Evolutionary conservation across 2,329 filamentous ascomycete genomes (phyloP), one percentile per base, ranked within the genome.

Genomic region (Chaetomium sp.): DNA sequence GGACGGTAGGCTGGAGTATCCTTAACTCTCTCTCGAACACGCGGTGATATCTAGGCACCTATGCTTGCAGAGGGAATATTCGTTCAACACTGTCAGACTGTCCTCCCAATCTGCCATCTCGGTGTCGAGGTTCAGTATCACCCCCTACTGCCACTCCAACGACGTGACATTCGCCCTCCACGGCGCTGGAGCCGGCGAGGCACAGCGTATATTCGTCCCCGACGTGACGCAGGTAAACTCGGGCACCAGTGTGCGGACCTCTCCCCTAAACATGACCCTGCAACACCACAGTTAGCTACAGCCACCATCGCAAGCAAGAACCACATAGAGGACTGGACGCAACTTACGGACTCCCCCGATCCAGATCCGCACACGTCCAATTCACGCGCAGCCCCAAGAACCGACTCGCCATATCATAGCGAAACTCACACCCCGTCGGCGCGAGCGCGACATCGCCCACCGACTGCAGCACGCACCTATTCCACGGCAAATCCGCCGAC

Each of bases 281-380:
- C 6, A 35, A n/a, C 27, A n/a, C 33, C 16, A 47, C 27, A 58
- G 33, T 51, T n/a, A 58, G 54, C 50, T n/a, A 56, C 19, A 3
- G 10, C 9, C 6, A 29, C 12, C 59, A 25, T n/a, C 19, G 29
- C n/a, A 35, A 33, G 35, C 8, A 57, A 49, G 19, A 21, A 12
- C 27, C 21, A 35, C 4, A 33, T 1, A 16, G 23, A 27, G 4
- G 8, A 31, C 29, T 8, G 19, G 10, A n/a, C 21, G 12, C 58
- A 62, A 35, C 70, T 49, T 60, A 73, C 71, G 69, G 70, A 38
- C 67, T 65, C 23, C 57, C 53, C 5, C 50, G 29, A 63, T 73
- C 70, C 62, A 72, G 50, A 58, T 72, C 70, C 9, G 27, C 65
- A 63, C 70, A 73, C 35, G 55, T 56, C 71, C 71, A 73, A 27